Evolutionary conservation across 1,139 yeast species (phyloP), one percentile per base, ranked within the genome.

Genomic region (Kluyveromyces sp.): DNA sequence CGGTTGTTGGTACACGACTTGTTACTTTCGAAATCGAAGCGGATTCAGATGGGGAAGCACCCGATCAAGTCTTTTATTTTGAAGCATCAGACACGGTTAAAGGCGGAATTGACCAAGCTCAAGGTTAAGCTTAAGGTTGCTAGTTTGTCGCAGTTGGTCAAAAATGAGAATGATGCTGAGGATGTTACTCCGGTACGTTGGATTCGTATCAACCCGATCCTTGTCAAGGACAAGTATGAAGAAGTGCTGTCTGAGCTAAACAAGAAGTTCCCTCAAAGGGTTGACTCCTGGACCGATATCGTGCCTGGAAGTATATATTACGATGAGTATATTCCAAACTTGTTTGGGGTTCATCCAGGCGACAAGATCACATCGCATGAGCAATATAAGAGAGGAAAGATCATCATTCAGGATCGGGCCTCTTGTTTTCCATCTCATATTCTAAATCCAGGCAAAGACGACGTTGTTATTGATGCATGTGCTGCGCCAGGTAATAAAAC

Each of bases 401-500:
- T 92, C 25, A 89, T 94, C 48, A 87, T 92, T 50, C 99, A 92
- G 66, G 98, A 92, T 61, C 72, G 98, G 43, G 97, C 97, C 0
- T 89, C 97, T 3, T 92, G 98, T 64, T 88, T 92, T 60, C 99
- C 99, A 0, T 96, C 95, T 0, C 81, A 80, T 49, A 89, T 94
- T 28, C 67, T 92, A 45, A 72, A 77, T 51, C 83, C 89, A 0
- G 51, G 60, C 0, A 71, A 76, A 10, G 74, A 75, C 3, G 78
- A 74, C 48, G 67, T 73, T 42, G 78, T 89, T 5, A 85, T 92
- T 39, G 99, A 92, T 67, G 86, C 97, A 0, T 90, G 97, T 67
- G 89, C 98, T 2, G 98, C 99, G 0, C 99, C 99, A 1, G 99
- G 99, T 4, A 92, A 92, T 66, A 94, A 92, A 64, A 92, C 99